Percentiles rank a stretch among this genome's conserved stretches.
phyloP scores from a whole-genome alignment of 2,329 filamentous ascomycete genomes.

The Tolypocladium paradoxum region DNA sequence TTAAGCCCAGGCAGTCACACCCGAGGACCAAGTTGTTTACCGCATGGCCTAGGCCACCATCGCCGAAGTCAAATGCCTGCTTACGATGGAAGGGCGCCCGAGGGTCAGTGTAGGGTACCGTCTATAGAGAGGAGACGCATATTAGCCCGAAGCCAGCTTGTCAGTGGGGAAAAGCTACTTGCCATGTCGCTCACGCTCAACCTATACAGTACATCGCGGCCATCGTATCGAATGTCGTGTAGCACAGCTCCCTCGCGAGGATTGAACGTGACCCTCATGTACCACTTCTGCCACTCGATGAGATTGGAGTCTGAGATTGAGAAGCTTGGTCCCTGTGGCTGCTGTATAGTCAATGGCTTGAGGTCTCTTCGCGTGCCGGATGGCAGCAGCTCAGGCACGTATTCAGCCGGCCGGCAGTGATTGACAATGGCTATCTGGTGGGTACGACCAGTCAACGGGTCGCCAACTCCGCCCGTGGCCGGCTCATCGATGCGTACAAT shows the following conservation, averaged over 20 bases:
- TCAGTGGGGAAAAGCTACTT: background rate
- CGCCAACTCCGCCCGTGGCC: constrained; percentile 20
- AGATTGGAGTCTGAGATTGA: constrained; percentile 30
- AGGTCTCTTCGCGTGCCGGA: constrained; percentile 34
- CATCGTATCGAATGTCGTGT: constrained; percentile 58
- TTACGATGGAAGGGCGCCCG: constrained; percentile 39
- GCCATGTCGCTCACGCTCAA: constrained; percentile 60
- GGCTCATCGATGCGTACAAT: constrained; percentile 23
- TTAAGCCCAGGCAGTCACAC: constrained; percentile 57
- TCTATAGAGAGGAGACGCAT: constrained; percentile 6
- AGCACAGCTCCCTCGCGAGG: constrained; percentile 58
- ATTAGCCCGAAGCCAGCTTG: background rate
- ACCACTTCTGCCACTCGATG: constrained; percentile 54
- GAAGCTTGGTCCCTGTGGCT: constrained; percentile 27
- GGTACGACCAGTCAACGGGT: constrained; percentile 11
- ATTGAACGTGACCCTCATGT: constrained; percentile 59
- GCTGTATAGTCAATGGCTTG: constrained; percentile 44
- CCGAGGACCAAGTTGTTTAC: constrained; percentile 56
- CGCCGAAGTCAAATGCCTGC: constrained; percentile 57
- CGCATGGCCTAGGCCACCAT: constrained; percentile 50
- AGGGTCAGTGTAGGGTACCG: constrained; percentile 55
- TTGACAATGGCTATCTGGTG: constrained; percentile 12
- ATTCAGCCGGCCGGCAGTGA: constrained; percentile 23
- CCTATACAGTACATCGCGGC: constrained; percentile 42
- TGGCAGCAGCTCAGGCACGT: constrained; percentile 29